Conservation (phyloP, 2,329 filamentous ascomycete species). For the Stemphylium lycopersici region DNA sequence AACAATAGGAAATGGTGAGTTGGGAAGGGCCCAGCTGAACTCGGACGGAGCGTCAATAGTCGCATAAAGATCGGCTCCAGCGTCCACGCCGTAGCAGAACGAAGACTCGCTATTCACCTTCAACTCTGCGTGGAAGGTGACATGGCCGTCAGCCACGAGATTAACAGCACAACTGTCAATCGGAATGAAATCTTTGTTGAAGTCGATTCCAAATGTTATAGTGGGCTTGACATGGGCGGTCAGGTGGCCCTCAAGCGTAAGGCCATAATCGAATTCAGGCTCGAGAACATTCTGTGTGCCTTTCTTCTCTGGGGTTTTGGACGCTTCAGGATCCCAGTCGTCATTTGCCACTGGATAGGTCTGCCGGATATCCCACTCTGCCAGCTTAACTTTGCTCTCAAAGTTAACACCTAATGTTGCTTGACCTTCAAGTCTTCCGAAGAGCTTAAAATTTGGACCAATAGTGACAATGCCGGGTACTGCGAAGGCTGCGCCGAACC, state of each 20-base stretch:
- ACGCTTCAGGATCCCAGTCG: not conserved
- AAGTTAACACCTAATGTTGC: not conserved
- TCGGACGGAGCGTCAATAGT: too few relatives aligned
- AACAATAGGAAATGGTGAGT: too few relatives aligned
- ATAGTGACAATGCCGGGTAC: conserved; percentile 8
- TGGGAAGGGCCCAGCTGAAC: too few relatives aligned
- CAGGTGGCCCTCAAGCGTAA: too few relatives aligned
- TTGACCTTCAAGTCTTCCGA: not conserved
- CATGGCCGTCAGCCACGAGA: too few relatives aligned
- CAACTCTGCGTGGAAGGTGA: too few relatives aligned
- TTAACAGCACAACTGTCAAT: not conserved
- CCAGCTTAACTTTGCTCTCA: not conserved
- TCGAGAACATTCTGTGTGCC: not conserved
- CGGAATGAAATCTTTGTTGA: not conserved
- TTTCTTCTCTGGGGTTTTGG: not conserved
- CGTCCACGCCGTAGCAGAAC: not conserved
- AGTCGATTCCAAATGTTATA: not conserved
- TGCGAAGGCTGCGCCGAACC: conserved; percentile 1
- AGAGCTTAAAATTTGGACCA: conserved; percentile 1
- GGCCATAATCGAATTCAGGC: not conserved
- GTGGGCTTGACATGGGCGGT: conserved; percentile 1
- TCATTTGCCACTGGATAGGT: not conserved
- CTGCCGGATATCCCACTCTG: not conserved
- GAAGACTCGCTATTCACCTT: not conserved
- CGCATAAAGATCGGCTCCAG: too few relatives aligned